Base-by-base conservation (phyloP, 257 asterid genomes). In the Penstemon davidsonii region DNA sequence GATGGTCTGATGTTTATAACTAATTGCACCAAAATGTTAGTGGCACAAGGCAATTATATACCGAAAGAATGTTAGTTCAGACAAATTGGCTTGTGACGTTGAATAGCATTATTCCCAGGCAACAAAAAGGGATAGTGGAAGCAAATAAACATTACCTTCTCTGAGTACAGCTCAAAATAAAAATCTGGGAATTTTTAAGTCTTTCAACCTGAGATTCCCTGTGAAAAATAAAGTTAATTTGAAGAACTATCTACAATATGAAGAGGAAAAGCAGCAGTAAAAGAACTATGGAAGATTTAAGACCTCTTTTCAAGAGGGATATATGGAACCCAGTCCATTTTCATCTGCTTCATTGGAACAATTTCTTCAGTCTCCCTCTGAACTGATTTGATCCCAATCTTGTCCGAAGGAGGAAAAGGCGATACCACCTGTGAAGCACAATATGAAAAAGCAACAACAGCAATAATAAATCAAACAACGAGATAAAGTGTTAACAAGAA, bases 241-340 rank as follows among this genome's bases (percentile, higher is more conserved):
- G 65, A 72, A 53, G 45, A 25, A 25, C 33, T 25, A 25, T 25
- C 33, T 0, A 25, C 33, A 79, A 40, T 8, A 37, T 46, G 54
- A 55, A 40, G 33, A 70, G 51, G 15, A 46, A 76, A 49, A 68
- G 11, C 70, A 56, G 68, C 63, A 55, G 59, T 50, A 12, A 60
- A 78, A 15, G 41, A 18, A 66, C 2, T 2, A 19, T 51, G 38
- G 64, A 36, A 75, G 4, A 55, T 10, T 10, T 36, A 15, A 33
- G 62, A 91, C 99, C 99, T 81, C 51, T 86, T 85, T 64, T 82
- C 96, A 37, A 91, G 82, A 9, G 99, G 96, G 52, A 94, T 88
- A 72, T 91, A 94, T 8, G 99, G 99, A 65, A 94, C 85, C 99
- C 99, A 94, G 72, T 83, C 97, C 97, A 94, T 90, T 83, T 94